Evolutionary conservation across 805 yeast species (phyloP).

Genomic region (Torulaspora maleeae): DNA sequence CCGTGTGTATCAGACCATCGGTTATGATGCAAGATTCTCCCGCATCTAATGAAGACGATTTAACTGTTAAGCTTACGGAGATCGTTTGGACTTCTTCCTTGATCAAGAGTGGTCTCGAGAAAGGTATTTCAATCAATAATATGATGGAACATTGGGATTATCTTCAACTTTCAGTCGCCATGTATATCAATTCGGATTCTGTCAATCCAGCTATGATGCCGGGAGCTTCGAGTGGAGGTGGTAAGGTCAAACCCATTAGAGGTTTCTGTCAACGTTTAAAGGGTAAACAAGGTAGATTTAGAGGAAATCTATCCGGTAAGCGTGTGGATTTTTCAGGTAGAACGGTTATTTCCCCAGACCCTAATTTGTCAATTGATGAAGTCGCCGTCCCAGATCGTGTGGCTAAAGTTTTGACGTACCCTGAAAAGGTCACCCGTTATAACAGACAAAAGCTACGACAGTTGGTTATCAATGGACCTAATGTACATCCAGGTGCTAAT

Average conservation of each 20-base stretch:
- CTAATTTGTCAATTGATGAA: slow-evolving; percentile 88
- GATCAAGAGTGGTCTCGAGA: slow-evolving; percentile 90
- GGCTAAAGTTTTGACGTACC: slow-evolving; percentile 92
- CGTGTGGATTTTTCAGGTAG: slow-evolving; percentile 98
- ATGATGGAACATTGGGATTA: slow-evolving; percentile 99
- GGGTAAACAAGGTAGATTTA: slow-evolving; percentile 97
- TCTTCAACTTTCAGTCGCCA: slow-evolving; percentile 88
- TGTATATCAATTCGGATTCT: slow-evolving; percentile 95
- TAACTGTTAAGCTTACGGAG: slow-evolving; percentile 92
- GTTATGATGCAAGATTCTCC: slow-evolving; percentile 85
- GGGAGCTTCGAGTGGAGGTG: slow-evolving; percentile 49
- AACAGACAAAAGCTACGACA: slow-evolving; percentile 72
- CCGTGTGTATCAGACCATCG: slow-evolving; percentile 97
- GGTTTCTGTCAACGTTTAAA: slow-evolving; percentile 96
- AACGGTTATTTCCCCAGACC: slow-evolving; percentile 98
- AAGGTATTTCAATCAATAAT: slow-evolving; percentile 87
- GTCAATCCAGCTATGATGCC: slow-evolving; percentile 78
- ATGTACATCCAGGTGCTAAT: slow-evolving; percentile 93
- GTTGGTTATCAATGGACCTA: slow-evolving; percentile 79
- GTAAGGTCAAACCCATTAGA: slow-evolving; percentile 69
- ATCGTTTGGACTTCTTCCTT: slow-evolving; percentile 95
- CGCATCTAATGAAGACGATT: slow-evolving; percentile 94
- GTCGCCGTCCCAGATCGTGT: slow-evolving; percentile 98
- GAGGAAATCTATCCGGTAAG: slow-evolving; percentile 97
- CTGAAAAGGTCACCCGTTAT: slow-evolving; percentile 88